Conservation (phyloP, 164 flowering plant species). For the Vitis riparia region DNA sequence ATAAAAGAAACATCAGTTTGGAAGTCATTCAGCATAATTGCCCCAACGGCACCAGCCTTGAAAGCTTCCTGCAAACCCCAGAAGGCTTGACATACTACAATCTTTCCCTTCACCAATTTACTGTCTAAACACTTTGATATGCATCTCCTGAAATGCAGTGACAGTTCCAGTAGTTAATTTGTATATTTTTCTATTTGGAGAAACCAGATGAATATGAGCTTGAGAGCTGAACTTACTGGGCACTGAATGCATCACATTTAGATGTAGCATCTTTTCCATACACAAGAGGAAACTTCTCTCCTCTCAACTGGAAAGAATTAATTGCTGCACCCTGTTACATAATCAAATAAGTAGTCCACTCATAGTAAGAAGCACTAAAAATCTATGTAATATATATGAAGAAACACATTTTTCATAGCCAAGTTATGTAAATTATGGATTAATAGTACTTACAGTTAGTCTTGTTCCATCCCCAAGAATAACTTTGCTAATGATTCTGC, state of each 20-base stretch:
- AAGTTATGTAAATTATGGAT: too few species aligned
- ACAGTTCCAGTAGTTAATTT: not conserved
- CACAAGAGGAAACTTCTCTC: conserved; percentile 12
- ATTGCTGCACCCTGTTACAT: conserved; percentile 22
- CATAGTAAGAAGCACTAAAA: too few species aligned
- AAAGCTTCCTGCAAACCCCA: not conserved
- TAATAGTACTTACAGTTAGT: too few species aligned
- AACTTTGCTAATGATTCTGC: conserved; percentile 20
- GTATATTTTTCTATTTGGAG: not conserved
- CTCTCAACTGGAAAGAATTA: conserved; percentile 15
- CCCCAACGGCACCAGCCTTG: conserved; percentile 22
- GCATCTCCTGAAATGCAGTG: conserved; percentile 5
- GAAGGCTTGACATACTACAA: conserved; percentile 14
- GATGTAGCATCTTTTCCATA: conserved; percentile 13
- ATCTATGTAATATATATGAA: too few species aligned
- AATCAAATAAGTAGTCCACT: not conserved
- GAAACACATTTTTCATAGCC: too few species aligned
- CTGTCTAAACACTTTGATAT: not conserved
- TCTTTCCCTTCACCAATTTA: conserved; percentile 28
- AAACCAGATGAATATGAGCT: too few species aligned
- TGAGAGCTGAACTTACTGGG: conserved; percentile 4
- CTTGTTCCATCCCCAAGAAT: conserved; percentile 27
- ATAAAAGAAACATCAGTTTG: not conserved
- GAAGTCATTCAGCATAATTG: not conserved
- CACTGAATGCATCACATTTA: not conserved